A percentile compares a stretch with the other conserved stretches of the same genome.
Conservation (phyloP, 352 stramenopile genomes). For the Phytophthora brassicae region DNA sequence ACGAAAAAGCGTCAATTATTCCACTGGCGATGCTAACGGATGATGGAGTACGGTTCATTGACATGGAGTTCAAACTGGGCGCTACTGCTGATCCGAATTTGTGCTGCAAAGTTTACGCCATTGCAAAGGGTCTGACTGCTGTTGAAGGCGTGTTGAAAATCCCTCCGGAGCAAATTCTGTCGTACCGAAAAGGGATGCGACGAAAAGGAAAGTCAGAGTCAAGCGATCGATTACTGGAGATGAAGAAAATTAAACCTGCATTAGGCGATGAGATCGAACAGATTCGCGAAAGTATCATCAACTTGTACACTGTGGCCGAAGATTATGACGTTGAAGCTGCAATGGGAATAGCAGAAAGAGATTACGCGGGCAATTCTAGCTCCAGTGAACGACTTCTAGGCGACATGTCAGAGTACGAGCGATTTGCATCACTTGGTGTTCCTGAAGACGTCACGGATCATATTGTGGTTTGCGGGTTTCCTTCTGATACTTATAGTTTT, state of each 20-base stretch:
- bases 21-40: constrained; percentile 69
- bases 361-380: not conserved
- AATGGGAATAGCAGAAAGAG: constrained; percentile 18
- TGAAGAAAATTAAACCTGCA: constrained; percentile 63
- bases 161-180: constrained; percentile 70
- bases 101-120: constrained; percentile 80
- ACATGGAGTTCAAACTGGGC: constrained; percentile 81
- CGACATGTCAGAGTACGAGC: constrained; percentile 50
- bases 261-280: constrained; percentile 60
- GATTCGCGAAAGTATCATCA: constrained; percentile 60
- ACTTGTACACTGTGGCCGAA: constrained; percentile 44
- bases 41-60: constrained; percentile 64
- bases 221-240: constrained; percentile 25
- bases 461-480: constrained; percentile 76
- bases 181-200: constrained; percentile 70
- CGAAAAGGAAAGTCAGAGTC: constrained; percentile 58
- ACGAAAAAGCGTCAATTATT: constrained; percentile 70
- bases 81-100: constrained; percentile 70
- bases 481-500: constrained; percentile 64
- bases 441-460: constrained; percentile 46
- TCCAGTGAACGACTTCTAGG: constrained; percentile 11
- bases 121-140: constrained; percentile 55
- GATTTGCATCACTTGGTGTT: constrained; percentile 48
- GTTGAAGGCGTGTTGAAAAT: constrained; percentile 66
- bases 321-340: constrained; percentile 33